phyloP scores from a whole-genome alignment of 495 filamentous ascomycete species.

The Apiosordaria backusii region DNA sequence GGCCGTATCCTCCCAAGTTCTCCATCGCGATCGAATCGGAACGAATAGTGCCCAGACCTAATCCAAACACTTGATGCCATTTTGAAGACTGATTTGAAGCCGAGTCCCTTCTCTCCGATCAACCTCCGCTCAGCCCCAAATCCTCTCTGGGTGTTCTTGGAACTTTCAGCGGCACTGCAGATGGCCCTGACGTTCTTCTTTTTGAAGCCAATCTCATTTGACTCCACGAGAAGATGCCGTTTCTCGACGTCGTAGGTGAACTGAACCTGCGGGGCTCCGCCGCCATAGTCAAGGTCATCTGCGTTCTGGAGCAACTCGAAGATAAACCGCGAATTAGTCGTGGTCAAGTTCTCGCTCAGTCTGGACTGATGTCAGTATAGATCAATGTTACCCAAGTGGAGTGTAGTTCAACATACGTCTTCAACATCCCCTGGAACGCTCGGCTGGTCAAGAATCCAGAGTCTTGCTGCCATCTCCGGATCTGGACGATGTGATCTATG shows the following conservation, averaged over 20 bases:
- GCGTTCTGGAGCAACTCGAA: neutral
- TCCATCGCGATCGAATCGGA: neutral
- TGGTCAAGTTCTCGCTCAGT: neutral
- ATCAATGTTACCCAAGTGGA: neutral
- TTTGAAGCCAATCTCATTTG: neutral
- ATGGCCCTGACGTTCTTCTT: conserved; percentile 1
- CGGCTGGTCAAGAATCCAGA: neutral
- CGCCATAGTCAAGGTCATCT: neutral
- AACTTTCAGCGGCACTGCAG: neutral
- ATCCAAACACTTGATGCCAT: neutral
- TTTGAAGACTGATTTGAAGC: conserved; percentile 6
- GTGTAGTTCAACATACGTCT: neutral
- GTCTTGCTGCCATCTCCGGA: neutral
- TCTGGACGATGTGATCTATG: neutral
- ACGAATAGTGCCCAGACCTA: neutral
- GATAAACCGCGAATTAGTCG: neutral
- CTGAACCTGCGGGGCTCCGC: neutral
- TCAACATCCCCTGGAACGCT: neutral
- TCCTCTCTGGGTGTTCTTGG: neutral
- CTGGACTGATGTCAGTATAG: neutral
- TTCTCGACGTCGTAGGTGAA: neutral
- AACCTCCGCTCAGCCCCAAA: neutral
- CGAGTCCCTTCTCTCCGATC: conserved; percentile 1
- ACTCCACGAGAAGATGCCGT: neutral
- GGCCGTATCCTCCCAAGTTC: neutral